phyloP scores from a whole-genome alignment of 441 rosid genomes.

The Eutrema salsugineum region DNA sequence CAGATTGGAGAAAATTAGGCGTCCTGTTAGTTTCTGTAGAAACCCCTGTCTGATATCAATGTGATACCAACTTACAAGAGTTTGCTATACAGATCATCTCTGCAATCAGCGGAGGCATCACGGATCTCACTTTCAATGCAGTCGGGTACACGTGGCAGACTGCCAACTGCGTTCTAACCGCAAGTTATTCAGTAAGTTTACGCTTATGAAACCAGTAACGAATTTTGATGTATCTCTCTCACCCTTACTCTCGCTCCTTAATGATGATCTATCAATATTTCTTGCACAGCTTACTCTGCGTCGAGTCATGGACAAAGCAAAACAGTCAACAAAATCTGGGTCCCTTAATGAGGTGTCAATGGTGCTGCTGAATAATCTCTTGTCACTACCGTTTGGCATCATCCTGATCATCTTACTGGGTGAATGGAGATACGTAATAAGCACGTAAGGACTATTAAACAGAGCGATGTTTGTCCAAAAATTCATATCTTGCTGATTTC shows the following conservation, averaged over 20 bases:
- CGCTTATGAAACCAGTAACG: background rate
- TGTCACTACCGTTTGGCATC: conserved; percentile 78
- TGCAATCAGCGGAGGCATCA: conserved; percentile 74
- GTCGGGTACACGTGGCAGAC: conserved; percentile 85
- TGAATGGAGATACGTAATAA: conserved; percentile 77
- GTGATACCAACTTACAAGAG: background rate
- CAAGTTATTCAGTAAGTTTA: conserved; percentile 77
- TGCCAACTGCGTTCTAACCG: conserved; percentile 76
- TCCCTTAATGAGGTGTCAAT: conserved; percentile 80
- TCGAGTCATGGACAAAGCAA: conserved; percentile 84
- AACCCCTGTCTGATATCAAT: background rate
- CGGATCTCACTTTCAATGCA: conserved; percentile 79
- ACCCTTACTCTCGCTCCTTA: background rate
- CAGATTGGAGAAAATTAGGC: background rate
- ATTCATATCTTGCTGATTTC: background rate
- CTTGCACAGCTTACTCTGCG: conserved; percentile 72
- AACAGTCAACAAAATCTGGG: conserved; percentile 68
- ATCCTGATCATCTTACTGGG: conserved; percentile 55
- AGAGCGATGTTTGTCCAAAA: background rate
- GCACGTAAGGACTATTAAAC: conserved; percentile 43
- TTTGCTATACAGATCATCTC: conserved; percentile 67
- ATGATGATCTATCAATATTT: background rate
- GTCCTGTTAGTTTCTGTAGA: background rate
- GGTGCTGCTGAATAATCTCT: conserved; percentile 88
- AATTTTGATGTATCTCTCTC: background rate